Conservation (phyloP, 192 early-diverging fungal species). For the Helicostylum pulchrum region DNA sequence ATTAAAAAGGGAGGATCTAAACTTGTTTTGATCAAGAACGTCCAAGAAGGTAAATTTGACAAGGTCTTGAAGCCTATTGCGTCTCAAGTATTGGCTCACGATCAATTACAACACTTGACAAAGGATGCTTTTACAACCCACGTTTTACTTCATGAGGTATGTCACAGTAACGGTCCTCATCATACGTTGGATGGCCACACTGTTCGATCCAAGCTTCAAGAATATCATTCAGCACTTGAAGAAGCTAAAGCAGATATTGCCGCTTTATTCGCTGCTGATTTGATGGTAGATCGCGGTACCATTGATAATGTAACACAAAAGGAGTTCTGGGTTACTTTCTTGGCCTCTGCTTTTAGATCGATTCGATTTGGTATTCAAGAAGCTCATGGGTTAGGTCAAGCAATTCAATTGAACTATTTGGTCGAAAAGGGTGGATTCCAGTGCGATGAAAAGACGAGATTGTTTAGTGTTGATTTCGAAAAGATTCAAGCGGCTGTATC, state of each 20-base stretch:
- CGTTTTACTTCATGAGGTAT: constrained; percentile 69
- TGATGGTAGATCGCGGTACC: constrained; percentile 57
- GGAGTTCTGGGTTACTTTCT: constrained; percentile 69
- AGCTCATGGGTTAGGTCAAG: constrained; percentile 70
- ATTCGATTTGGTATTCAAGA: constrained; percentile 70
- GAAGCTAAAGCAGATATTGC: constrained; percentile 78
- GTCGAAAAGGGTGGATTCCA: constrained; percentile 63
- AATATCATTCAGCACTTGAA: constrained; percentile 70
- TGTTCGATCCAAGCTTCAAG: constrained; percentile 63
- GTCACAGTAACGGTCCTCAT: constrained; percentile 70
- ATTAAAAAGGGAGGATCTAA: constrained; percentile 66
- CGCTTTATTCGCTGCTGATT: constrained; percentile 56
- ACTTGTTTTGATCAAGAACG: constrained; percentile 74
- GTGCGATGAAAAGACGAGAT: constrained; percentile 34
- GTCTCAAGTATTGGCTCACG: constrained; percentile 42
- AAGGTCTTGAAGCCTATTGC: constrained; percentile 65
- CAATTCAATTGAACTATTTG: constrained; percentile 67
- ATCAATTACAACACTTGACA: constrained; percentile 54
- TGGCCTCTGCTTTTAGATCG: constrained; percentile 69
- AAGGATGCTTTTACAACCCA: constrained; percentile 73
- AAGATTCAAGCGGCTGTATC: constrained; percentile 52
- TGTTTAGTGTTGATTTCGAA: constrained; percentile 61
- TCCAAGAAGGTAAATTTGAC: constrained; percentile 67
- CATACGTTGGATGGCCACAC: constrained; percentile 51
- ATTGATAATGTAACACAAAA: constrained; percentile 55